phyloP scores from a whole-genome alignment of 75 land plant species.

The Chamaecyparis obtusa region DNA sequence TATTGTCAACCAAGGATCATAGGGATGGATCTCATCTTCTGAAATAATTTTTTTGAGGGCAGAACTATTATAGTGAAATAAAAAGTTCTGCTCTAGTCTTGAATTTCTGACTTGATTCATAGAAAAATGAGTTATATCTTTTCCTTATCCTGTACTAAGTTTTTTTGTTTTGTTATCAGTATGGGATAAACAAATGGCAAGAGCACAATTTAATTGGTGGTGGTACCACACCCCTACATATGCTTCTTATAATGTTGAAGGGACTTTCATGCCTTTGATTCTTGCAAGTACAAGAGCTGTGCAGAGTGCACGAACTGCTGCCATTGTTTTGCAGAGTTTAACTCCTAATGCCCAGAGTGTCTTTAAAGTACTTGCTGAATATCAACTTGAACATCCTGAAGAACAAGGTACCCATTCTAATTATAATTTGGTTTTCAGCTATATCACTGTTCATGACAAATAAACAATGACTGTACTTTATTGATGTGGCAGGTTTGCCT shows the following conservation, averaged over 20 bases:
- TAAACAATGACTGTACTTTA: neutral
- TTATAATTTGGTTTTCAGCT: neutral
- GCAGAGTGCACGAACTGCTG: constrained; percentile 82
- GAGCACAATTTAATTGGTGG: constrained; percentile 94
- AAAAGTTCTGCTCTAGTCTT: neutral
- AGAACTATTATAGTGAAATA: neutral
- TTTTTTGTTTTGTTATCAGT: constrained; percentile 37
- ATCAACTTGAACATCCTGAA: constrained; percentile 82
- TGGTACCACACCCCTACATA: constrained; percentile 98
- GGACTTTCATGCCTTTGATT: constrained; percentile 71
- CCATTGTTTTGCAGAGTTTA: constrained; percentile 88
- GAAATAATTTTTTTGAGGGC: neutral
- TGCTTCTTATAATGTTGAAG: constrained; percentile 87
- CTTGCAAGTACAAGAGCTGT: constrained; percentile 55
- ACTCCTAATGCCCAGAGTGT: constrained; percentile 99
- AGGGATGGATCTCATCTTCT: neutral
- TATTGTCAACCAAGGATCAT: constrained; percentile 1
- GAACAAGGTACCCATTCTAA: constrained; percentile 67
- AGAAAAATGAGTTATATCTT: neutral
- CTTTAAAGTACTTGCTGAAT: constrained; percentile 78
- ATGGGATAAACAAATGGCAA: constrained; percentile 99
- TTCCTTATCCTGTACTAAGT: neutral
- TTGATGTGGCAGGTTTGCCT: constrained; percentile 65
- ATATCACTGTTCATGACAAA: neutral
- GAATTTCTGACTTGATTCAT: neutral